Base-by-base conservation (phyloP, 371 early-diverging fungal genomes). In the Fennellomyces sp. region DNA sequence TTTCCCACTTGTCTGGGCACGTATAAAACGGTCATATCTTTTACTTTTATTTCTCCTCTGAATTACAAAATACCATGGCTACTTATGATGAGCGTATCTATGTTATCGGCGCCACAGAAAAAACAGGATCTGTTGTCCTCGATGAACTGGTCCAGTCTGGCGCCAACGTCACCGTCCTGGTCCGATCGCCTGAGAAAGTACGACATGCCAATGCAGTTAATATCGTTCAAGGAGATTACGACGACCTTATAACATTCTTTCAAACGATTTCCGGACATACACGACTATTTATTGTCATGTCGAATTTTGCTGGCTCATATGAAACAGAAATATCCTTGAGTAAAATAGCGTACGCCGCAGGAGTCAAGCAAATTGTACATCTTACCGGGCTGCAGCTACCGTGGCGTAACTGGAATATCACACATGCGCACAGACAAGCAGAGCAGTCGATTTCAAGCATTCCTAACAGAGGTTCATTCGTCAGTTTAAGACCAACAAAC, bases 331-430 rank as follows among this genome's bases (percentile, higher is more conserved):
- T 15, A 5, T 6, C n/a, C 1, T 13, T 63, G 15, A 58, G 52
- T 12, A 45, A 45, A 23, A 45, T 2, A 21, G 72, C 70, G 5
- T 74, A 74, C 45, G 65, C 39, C 17, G 68, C 75, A 3, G 75
- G 72, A n/a, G 63, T 77, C 1, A 45, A 66, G 25, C 78, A 77
- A 53, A 51, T 77, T 0, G 68, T 77, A 4, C 66, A 69, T 35
- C 58, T 77, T 5, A 71, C 70, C 1, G 26, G 58, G 2, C 64
- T 60, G 7, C 56, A 51, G n/a, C 15, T 36, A 2, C 58, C 61
- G 3, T 76, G 71, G 68, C 64, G 73, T 49, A 41, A 30, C 0
- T 48, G 30, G 12, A 42, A 31, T 23, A 50, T 76, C 31, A 67
- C 60, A 2, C 19, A 61, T 3, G 59, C 28, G 2, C 77, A 76